Base-by-base conservation (phyloP, 2,329 filamentous ascomycete species). In the Daldinia eschscholtzii region DNA sequence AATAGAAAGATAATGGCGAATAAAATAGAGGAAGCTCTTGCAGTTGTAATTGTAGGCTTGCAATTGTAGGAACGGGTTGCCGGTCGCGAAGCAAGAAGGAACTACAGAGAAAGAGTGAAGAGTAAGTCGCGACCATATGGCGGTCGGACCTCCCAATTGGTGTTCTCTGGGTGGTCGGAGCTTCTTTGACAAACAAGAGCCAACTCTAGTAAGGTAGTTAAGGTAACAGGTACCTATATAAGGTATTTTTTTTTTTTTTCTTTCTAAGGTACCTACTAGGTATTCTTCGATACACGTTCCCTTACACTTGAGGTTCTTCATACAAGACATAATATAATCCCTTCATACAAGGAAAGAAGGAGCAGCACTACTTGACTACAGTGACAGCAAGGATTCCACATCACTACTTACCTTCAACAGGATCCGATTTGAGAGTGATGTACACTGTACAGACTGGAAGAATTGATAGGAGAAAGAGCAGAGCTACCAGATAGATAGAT, bases 1-100 rank as follows among this genome's bases (percentile, higher is more conserved):
- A 48, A 48, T 48, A 48, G 26, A 28, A 48, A 46, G 28, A 48
- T 20, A 48, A 28, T 48, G 15, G 10, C 26, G 13, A 48, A 46
- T 12, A 15, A 13, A 48, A 48, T 26, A 6, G 10, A 26, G 13
- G 13, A 5, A 20, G 44, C 44, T n/a, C 20, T 23, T 48, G 44
- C 44, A 26, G 44, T 28, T 48, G 44, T 15, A 15, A 39, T 13
- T 39, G 12, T 28, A 28, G 44, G 13, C 10, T 35, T 35, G 44
- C 12, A 15, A 39, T 39, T 39, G 12, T 48, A 48, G 44, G 13
- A 48, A 48, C 10, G 44, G 44, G 23, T 28, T 48, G 44, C 4
- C 7, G 7, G 20, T 46, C 10, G 20, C 12, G 20, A 46, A 26
- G 44, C 12, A 46, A 46, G 44, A 46, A 46, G 10, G 44, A 7